Evolutionary conservation across 495 filamentous ascomycete species (phyloP).

Genomic region (Penicillium daleae): DNA sequence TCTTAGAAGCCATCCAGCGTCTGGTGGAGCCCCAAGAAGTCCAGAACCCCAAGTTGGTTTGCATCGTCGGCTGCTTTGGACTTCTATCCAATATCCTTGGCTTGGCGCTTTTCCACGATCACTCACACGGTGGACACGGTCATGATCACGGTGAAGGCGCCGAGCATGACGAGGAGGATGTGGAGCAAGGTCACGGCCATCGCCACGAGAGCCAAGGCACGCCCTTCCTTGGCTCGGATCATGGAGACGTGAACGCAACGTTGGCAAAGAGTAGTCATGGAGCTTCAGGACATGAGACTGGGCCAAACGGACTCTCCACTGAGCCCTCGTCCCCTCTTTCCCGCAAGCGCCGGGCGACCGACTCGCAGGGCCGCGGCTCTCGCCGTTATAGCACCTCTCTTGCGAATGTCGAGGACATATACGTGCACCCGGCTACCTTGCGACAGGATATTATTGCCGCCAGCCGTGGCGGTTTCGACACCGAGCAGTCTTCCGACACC

Average conservation of each 20-base stretch:
- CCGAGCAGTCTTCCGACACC: conserved; percentile 58
- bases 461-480: conserved; percentile 54
- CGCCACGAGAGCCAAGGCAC: conserved; percentile 34
- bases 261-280: conserved; percentile 37
- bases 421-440: conserved; percentile 87
- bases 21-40: conserved; percentile 89
- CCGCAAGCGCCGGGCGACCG: conserved; percentile 35
- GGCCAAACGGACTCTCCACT: conserved; percentile 45
- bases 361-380: conserved; percentile 51
- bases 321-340: conserved; percentile 35
- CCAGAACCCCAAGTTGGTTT: conserved; percentile 77
- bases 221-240: conserved; percentile 43
- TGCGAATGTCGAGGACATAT: conserved; percentile 69
- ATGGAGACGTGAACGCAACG: conserved; percentile 53
- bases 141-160: conserved; percentile 57
- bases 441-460: conserved; percentile 88
- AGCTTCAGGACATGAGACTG: conserved; percentile 21
- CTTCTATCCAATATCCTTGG: conserved; percentile 91
- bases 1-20: conserved; percentile 88
- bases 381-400: conserved; percentile 59
- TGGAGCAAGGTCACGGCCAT: conserved; percentile 54
- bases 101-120: conserved; percentile 87
- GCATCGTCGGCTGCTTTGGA: conserved; percentile 84
- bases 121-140: conserved; percentile 72
- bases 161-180: conserved; percentile 34